These are phyloP conservation scores for Amanita inopinata DNA, from an alignment of 768 basidiomycete species.

Conservation along the genomic window DNA sequence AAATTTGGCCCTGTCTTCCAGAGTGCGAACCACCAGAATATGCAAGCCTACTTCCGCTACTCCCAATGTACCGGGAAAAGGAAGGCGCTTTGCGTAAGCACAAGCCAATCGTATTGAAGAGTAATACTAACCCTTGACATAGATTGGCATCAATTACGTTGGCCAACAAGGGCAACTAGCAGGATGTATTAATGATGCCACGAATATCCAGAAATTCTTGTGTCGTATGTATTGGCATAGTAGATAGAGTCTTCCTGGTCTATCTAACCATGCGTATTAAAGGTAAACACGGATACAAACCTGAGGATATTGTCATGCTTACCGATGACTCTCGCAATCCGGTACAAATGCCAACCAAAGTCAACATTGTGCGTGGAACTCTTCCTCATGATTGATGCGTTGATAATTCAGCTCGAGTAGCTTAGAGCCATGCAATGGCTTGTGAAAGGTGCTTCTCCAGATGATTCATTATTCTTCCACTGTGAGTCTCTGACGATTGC, in stretches of 20 bases:
- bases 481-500: constrained; percentile 33
- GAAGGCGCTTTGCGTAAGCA: constrained; percentile 78
- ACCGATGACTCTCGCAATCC: constrained; percentile 65
- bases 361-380: constrained; percentile 59
- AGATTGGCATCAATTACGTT: constrained; percentile 89
- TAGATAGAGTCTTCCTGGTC: background rate
- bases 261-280: background rate
- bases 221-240: constrained; percentile 40
- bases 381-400: background rate
- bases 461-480: constrained; percentile 88
- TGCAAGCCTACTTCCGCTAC: constrained; percentile 71
- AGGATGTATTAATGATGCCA: constrained; percentile 91
- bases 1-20: constrained; percentile 53
- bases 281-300: constrained; percentile 57
- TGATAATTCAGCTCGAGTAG: constrained; percentile 21
- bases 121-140: constrained; percentile 1
- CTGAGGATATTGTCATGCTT: constrained; percentile 78
- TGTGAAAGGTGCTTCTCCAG: constrained; percentile 65
- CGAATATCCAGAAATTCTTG: constrained; percentile 74
- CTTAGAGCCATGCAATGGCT: constrained; percentile 87
- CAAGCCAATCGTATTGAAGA: background rate
- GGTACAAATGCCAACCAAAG: constrained; percentile 60
- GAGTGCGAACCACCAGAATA: constrained; percentile 30
- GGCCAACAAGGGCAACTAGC: constrained; percentile 56
- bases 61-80: constrained; percentile 83